Evolutionary conservation across 1,284 basidiomycete genomes (phyloP), one percentile per base, ranked within the genome.

Genomic region (Coniferiporia weirii): DNA sequence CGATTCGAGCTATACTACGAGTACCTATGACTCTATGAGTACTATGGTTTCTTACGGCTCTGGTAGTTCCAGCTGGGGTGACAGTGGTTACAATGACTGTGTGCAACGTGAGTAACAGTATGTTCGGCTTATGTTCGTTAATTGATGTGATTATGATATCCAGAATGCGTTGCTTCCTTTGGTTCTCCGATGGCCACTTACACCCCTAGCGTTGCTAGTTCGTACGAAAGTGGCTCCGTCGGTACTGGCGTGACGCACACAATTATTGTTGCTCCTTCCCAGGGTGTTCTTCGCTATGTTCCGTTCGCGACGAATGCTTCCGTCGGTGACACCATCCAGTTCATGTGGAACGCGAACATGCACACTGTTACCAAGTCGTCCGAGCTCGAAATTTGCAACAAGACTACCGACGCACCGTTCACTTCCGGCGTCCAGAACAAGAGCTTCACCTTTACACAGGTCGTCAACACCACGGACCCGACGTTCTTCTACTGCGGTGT

Each of bases 331-430:
- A 89, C 85, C 67, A 72, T 90, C 73, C 74, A 78, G 71, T 90
- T 84, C 76, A 76, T 84, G 71, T 89, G 87, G 87, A 76, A 77
- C 62, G 87, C 83, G 61, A 81, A 85, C 75, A 80, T 80, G 70
- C 87, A 90, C 76, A 89, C 87, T 43, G 87, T 90, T 66, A 89
- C 88, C 67, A 87, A 88, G 76, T 81, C 80, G 36, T 87, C 86
- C 1, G 67, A 75, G 57, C 78, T 89, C 62, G 70, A 73, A 19
- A 76, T 84, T 62, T 91, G 88, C 80, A 90, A 90, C 80, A 83
- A 83, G 75, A 80, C 83, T 35, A 63, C 66, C 27, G 80, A 82
- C 59, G 67, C 67, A n/a, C 76, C 76, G 32, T 89, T 90, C 75
- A 72, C 80, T 10, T 84, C 87, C 27, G 87, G 87, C 66, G 67